phyloP scores from a whole-genome alignment of 257 asterid genomes.

The Haberlea rhodopensis region DNA sequence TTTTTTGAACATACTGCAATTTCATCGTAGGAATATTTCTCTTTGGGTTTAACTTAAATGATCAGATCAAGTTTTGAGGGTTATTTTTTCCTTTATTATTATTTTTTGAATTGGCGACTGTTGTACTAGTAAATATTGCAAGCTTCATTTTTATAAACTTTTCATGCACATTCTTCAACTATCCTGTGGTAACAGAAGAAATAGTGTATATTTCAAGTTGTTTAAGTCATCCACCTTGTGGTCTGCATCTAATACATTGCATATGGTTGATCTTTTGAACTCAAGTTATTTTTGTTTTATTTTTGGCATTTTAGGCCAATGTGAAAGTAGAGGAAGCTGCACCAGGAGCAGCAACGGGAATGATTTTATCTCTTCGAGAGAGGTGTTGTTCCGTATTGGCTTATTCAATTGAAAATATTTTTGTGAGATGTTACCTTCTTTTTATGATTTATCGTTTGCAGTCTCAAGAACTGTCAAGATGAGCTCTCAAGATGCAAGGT shows the following conservation, averaged over 20 bases:
- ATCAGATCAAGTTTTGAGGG: neutral
- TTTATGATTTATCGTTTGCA: constrained; percentile 37
- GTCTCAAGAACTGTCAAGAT: constrained; percentile 81
- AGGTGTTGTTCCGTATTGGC: constrained; percentile 58
- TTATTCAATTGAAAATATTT: constrained; percentile 6
- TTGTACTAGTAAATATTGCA: neutral
- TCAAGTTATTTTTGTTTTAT: constrained; percentile 16
- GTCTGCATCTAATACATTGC: constrained; percentile 4
- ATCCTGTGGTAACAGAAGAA: neutral
- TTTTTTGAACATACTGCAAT: too few relatives aligned
- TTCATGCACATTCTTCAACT: neutral
- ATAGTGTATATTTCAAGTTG: constrained; percentile 12
- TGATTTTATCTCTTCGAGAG: constrained; percentile 89
- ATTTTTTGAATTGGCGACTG: neutral
- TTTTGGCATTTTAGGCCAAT: constrained; percentile 40
- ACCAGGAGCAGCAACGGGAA: constrained; percentile 87
- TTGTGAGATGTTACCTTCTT: neutral
- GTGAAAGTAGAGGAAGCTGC: constrained; percentile 82
- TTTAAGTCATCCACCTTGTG: constrained; percentile 3
- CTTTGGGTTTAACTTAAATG: too few relatives aligned
- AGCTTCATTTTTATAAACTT: too few relatives aligned
- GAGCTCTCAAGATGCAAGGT: constrained; percentile 82
- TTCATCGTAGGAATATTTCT: neutral
- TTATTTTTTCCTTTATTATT: neutral
- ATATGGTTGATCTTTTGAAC: constrained; percentile 7